A percentile compares a stretch with the other conserved stretches of the same genome.
phyloP scores from a whole-genome alignment of 768 basidiomycete species.

The Clavulina sp. region DNA sequence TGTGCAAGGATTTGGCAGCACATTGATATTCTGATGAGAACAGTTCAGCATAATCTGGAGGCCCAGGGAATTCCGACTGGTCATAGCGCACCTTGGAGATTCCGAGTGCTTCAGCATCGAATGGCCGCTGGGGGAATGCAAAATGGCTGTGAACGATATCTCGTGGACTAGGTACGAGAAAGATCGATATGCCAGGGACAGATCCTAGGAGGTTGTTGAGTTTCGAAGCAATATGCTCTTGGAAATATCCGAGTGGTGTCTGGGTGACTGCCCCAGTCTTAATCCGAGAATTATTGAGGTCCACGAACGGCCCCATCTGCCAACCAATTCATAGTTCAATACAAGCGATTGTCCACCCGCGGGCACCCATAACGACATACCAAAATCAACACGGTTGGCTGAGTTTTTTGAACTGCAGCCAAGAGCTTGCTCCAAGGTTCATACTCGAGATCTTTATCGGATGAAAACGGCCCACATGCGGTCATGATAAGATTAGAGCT shows the following conservation, averaged over 20 bases:
- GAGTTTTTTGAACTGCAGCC: constrained; percentile 37
- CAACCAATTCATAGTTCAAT: not conserved
- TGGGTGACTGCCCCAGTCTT: constrained; percentile 55
- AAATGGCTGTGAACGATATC: constrained; percentile 66
- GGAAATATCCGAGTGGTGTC: constrained; percentile 51
- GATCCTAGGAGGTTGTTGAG: constrained; percentile 38
- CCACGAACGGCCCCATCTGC: constrained; percentile 86
- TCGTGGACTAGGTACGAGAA: constrained; percentile 66
- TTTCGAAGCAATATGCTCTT: constrained; percentile 37
- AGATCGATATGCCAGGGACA: constrained; percentile 50
- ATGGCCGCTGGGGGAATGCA: constrained; percentile 61
- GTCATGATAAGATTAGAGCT: constrained; percentile 22
- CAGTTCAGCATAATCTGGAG: not conserved
- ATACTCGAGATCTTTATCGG: constrained; percentile 59
- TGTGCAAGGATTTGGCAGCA: constrained; percentile 72
- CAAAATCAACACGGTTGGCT: constrained; percentile 63
- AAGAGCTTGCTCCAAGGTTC: constrained; percentile 51
- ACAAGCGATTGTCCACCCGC: no score
- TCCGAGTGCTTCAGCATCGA: constrained; percentile 18
- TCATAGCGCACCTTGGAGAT: constrained; percentile 20
- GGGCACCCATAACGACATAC: no score
- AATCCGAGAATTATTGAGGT: constrained; percentile 54
- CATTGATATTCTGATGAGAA: constrained; percentile 41
- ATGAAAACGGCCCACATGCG: constrained; percentile 76
- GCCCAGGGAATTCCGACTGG: not conserved